These are phyloP conservation scores for Rehmannia glutinosa DNA, from an alignment of 257 asterid genomes.

Conservation along the genomic window DNA sequence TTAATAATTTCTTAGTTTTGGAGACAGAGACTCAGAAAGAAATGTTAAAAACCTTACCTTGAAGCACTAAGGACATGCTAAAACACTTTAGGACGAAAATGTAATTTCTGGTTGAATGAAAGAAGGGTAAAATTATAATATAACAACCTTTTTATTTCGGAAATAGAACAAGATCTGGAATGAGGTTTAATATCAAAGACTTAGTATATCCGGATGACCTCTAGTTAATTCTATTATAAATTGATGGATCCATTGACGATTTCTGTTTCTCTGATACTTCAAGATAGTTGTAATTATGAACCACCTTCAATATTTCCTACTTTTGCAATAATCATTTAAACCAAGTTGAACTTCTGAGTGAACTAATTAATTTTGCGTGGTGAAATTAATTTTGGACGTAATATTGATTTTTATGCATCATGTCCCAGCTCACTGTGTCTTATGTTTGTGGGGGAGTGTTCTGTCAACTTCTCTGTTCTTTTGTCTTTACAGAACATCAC, in stretches of 20 bases:
- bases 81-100: neutral
- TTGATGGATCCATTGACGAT: neutral
- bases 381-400: neutral
- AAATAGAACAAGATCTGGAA: neutral
- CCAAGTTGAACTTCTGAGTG: neutral
- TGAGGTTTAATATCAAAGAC: neutral
- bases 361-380: too few relatives aligned
- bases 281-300: neutral
- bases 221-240: neutral
- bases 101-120: neutral
- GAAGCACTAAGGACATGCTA: neutral
- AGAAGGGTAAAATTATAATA: neutral
- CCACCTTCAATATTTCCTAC: neutral
- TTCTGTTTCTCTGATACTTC: neutral
- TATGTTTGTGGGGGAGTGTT: neutral
- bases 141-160: neutral
- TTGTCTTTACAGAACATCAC: neutral
- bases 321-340: neutral
- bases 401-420: neutral
- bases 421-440: neutral
- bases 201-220: neutral
- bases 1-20: neutral
- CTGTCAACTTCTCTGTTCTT: conserved; percentile 2
- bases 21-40: neutral
- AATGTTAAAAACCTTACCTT: too few relatives aligned